phyloP scores from a whole-genome alignment of 805 yeast species.

The Lipomyces orientalis region DNA sequence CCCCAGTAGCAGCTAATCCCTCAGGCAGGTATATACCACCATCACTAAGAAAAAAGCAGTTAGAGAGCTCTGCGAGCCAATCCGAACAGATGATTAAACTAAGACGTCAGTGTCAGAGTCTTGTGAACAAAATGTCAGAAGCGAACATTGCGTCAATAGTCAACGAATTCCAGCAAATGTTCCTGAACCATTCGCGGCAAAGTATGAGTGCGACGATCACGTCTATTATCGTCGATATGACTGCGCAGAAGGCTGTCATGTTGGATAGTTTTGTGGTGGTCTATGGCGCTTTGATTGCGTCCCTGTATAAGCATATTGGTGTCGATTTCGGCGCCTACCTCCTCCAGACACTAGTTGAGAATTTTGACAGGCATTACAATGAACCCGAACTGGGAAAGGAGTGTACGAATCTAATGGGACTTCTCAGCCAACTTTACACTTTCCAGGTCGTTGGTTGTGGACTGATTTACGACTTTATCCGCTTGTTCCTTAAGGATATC shows the following conservation, averaged over 20 bases:
- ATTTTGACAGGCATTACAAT: constrained; percentile 55
- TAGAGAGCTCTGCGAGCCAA: constrained; percentile 48
- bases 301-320: constrained; percentile 80
- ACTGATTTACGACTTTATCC: constrained; percentile 77
- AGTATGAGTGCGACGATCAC: constrained; percentile 75
- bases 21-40: constrained; percentile 80
- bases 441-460: constrained; percentile 77
- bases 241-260: constrained; percentile 66
- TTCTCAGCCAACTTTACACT: constrained; percentile 76
- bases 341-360: constrained; percentile 78
- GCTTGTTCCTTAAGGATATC: constrained; percentile 55
- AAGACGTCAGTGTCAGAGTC: constrained; percentile 73
- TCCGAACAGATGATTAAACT: constrained; percentile 58
- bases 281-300: constrained; percentile 76
- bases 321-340: constrained; percentile 88
- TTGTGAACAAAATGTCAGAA: constrained; percentile 87
- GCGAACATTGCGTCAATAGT: constrained; percentile 76
- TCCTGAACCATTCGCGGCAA: constrained; percentile 72
- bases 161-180: constrained; percentile 68
- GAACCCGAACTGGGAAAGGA: constrained; percentile 48
- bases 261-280: constrained; percentile 79
- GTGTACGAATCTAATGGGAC: constrained; percentile 69
- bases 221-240: constrained; percentile 65
- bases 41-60: constrained; percentile 65
- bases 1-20: constrained; percentile 53